Evolutionary conservation across 805 yeast species (phyloP), one percentile per base, ranked within the genome.

Genomic region (Metschnikowia continentalis): DNA sequence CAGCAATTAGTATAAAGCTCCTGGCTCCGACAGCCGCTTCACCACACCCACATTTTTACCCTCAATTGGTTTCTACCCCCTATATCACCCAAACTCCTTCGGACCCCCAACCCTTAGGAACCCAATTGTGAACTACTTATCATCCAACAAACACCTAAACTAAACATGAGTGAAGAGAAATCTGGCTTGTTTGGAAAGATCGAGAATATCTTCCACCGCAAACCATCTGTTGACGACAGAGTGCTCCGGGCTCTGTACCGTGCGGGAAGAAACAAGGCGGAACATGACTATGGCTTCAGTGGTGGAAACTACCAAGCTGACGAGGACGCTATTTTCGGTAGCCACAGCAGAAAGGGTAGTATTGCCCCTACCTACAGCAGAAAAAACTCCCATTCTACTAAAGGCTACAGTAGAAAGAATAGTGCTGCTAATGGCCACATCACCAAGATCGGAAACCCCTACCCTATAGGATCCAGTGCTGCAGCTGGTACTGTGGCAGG

Each of bases 401-500:
- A 17, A 4, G n/a, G 40, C 26, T 23, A 26, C 14, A 30, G 19
- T 40, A 30, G 33, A n/a, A 22, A 22, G 32, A 14, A 33, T 14
- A 15, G 40, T 11, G 26, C 4, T 8, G 17, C 19, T 8, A n/a
- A 15, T 14, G 8, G 42, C 19, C 42, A 38, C 39, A 36, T 11
- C 23, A 36, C 22, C 3, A 38, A 38, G 4, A 35, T n/a, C n/a
- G 7, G 53, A 41, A 42, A 48, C 49, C 22, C 22, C 30, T 26
- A 38, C 32, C 37, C 39, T 11, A 30, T 52, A 4, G 54, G 50
- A 7, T 47, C 54, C 35, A 45, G 51, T 26, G 49, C 48, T 33
- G 49, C 54, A 41, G 53, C 57, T 19, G 56, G 54, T 14, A 26
- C 48, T 35, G 54, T 35, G n/a, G 54, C 47, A 14, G 56, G 52